Evolutionary conservation across 192 early-diverging fungal genomes (phyloP), one percentile per base, ranked within the genome.

Genomic region (Coemansia sp.): DNA sequence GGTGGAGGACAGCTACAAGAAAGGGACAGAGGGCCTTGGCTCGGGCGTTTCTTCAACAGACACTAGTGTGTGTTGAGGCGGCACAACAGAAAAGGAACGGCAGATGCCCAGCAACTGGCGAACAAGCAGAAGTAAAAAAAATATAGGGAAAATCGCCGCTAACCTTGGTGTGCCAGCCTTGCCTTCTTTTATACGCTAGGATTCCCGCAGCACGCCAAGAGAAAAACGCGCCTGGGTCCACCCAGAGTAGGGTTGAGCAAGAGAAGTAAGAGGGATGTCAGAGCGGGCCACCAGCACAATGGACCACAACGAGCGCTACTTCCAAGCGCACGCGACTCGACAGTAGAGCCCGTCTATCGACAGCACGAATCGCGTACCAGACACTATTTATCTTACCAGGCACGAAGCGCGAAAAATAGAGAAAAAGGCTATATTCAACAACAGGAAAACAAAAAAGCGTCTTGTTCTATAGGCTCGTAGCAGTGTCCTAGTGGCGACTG

Each of bases 401-500:
- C 32, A 7, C 7, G 4, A 5, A 35, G 32, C 32, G 7, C 32
- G 7, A 35, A 35, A 35, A 7, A 35, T 2, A 35, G 32, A 35
- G 32, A 2, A 7, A 35, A 35, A 5, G 20, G 22, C 19, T 47
- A 19, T 19, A 45, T 45, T 45, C 42, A 45, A 45, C n/a, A 45
- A n/a, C n/a, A n/a, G n/a, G n/a, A n/a, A 8, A 10, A 35, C 7
- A 35, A 35, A 35, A 2, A 9, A 22, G 24, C 25, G 22, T 29
- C 47, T 51, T 45, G 17, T 45, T 47, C 19, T 24, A 27, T 27
- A 17, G 46, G 24, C 17, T 8, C 20, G 42, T 37, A 38, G 45
- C 24, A 15, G 15, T 58, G 15, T 3, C 2, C 17, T 61, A 71
- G 31, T 53, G 24, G 58, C 65, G 76, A 17, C 61, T 70, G 64